These are phyloP conservation scores for Allium sativum DNA, from an alignment of 106 monocot genomes.

Conservation along the genomic window DNA sequence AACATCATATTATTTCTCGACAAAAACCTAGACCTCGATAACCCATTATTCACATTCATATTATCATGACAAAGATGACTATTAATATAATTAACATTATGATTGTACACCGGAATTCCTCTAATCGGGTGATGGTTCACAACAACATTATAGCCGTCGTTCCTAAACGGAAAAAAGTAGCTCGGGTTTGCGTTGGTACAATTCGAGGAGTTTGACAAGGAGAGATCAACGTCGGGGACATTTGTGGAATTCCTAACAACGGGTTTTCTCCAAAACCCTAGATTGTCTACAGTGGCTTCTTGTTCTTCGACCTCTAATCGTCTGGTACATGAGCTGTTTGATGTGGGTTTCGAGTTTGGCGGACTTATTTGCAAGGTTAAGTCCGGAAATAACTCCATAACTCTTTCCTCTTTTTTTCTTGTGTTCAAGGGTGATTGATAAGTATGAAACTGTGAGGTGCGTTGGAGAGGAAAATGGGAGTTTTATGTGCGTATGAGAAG, in stretches of 20 bases:
- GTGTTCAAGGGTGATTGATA: neutral
- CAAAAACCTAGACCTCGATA: conserved; percentile 15
- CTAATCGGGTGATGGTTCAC: conserved; percentile 19
- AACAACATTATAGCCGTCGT: conserved; percentile 6
- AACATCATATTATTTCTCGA: neutral
- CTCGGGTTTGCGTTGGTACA: conserved; percentile 3
- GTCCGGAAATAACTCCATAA: conserved; percentile 55
- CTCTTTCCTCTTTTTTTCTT: conserved; percentile 2
- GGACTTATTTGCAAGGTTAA: conserved; percentile 51
- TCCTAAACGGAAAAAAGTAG: neutral
- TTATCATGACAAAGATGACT: neutral
- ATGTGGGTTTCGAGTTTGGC: conserved; percentile 21
- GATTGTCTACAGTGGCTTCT: conserved; percentile 2
- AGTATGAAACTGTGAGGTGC: too few relatives aligned
- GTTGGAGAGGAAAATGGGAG: neutral
- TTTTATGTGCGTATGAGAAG: neutral
- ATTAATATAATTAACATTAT: conserved; percentile 4
- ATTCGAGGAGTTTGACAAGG: conserved; percentile 8
- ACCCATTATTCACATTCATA: too few relatives aligned
- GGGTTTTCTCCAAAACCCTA: conserved; percentile 44
- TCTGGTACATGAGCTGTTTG: neutral
- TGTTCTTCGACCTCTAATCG: neutral
- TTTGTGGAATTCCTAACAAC: conserved; percentile 11
- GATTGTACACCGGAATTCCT: conserved; percentile 49
- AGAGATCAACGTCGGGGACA: conserved; percentile 10